Percentiles rank a stretch among this genome's conserved stretches.
Evolutionary conservation across 2,329 filamentous ascomycete species (phyloP).

Genomic region (Sporothrix mexicana): DNA sequence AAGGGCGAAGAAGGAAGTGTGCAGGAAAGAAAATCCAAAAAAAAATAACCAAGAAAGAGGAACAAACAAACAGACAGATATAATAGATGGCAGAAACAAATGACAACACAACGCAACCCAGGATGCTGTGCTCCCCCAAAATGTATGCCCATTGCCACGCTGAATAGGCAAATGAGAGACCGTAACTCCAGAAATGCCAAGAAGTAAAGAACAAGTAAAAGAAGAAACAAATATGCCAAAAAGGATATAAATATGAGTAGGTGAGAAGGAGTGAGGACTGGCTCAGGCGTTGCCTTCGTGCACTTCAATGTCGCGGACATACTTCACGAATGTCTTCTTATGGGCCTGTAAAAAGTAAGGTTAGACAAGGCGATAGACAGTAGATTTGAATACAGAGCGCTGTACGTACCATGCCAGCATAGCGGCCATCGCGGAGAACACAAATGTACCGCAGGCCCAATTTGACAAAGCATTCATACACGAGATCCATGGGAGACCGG

Average conservation of each 20-base stretch:
- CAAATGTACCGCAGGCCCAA: conserved; percentile 91
- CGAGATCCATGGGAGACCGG: conserved; percentile 87
- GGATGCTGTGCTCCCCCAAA: conserved; percentile 10
- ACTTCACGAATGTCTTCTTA: conserved; percentile 96
- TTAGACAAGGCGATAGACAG: conserved; percentile 6
- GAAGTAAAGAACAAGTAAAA: background rate
- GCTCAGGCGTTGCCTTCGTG: conserved; percentile 30
- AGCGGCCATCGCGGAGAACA: conserved; percentile 81
- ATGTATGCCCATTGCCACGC: background rate
- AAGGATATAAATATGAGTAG: background rate
- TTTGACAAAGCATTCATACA: conserved; percentile 96
- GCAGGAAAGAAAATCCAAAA: background rate
- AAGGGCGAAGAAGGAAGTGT: background rate
- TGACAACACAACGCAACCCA: conserved; percentile 9
- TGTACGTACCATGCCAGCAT: conserved; percentile 78
- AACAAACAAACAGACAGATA: background rate
- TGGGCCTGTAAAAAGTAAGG: conserved; percentile 66
- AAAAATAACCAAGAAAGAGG: background rate
- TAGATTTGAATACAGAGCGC: background rate
- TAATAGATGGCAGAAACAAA: conserved; percentile 6
- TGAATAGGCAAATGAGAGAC: background rate
- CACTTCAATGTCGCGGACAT: conserved; percentile 82
- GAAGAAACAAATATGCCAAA: conserved; percentile 5
- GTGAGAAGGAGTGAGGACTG: background rate
- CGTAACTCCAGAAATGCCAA: conserved; percentile 12